Evolutionary conservation across 2,329 filamentous ascomycete genomes (phyloP).

Genomic region (Byssochlamys sp.): DNA sequence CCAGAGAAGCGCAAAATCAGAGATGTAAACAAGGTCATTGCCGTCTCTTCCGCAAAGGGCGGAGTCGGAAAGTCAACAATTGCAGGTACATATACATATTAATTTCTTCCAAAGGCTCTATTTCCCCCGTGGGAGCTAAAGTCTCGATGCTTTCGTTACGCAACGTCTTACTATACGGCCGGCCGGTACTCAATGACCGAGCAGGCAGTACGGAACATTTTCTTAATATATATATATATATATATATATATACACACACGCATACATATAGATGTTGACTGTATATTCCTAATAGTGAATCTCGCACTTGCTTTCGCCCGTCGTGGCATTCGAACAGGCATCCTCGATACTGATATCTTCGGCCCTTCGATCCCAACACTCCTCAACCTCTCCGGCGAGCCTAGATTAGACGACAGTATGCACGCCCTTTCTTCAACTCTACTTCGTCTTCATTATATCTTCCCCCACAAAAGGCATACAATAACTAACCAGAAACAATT

Average conservation of each 20-base stretch:
- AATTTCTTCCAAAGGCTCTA: not conserved
- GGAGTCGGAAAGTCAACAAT: constrained; percentile 97
- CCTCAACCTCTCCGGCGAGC: constrained; percentile 70
- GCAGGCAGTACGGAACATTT: not conserved
- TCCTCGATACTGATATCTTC: constrained; percentile 93
- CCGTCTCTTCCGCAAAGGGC: constrained; percentile 93
- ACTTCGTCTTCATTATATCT: not conserved
- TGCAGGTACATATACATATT: constrained; percentile 47
- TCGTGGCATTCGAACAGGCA: constrained; percentile 69
- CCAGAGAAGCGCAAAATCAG: constrained; percentile 72
- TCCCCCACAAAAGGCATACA: not conserved
- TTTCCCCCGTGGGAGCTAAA: not conserved
- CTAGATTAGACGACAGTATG: constrained; percentile 62
- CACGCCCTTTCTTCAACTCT: constrained; percentile 9
- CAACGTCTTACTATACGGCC: not conserved
- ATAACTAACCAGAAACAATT: not conserved
- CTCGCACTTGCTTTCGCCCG: constrained; percentile 78
- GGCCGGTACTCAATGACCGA: not conserved
- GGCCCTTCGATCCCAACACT: constrained; percentile 89
- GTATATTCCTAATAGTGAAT: constrained; percentile 46
- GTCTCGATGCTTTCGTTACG: not conserved
- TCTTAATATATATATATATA: not conserved
- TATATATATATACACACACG: not conserved
- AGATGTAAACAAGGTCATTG: constrained; percentile 81
- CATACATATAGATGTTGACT: not conserved